Percentiles rank a stretch among this genome's conserved stretches.
These are phyloP conservation scores for Handroanthus guayacan DNA, from an alignment of 257 asterid genomes.

Conservation along the genomic window DNA sequence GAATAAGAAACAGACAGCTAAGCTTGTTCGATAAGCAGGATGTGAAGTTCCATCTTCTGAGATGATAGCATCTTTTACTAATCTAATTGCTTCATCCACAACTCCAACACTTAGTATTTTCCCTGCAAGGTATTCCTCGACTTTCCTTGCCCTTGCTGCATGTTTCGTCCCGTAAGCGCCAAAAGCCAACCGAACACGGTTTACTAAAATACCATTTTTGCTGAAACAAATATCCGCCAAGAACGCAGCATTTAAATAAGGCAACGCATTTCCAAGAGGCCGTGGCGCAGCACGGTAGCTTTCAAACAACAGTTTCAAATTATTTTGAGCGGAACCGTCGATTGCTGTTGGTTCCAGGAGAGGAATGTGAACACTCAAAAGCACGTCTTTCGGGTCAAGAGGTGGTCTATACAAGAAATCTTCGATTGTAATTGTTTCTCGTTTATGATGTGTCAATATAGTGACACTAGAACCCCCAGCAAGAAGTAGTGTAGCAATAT, in stretches of 20 bases:
- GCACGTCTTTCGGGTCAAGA: constrained; percentile 53
- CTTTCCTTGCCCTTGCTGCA: constrained; percentile 60
- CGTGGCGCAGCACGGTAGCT: constrained; percentile 69
- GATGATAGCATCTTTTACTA: constrained; percentile 55
- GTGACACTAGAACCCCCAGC: constrained; percentile 59
- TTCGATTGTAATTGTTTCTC: constrained; percentile 52
- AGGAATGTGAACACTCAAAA: constrained; percentile 59
- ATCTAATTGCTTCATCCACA: constrained; percentile 53
- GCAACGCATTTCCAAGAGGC: constrained; percentile 76
- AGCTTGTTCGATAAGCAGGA: constrained; percentile 62
- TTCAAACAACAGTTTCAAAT: constrained; percentile 50
- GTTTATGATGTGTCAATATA: constrained; percentile 41
- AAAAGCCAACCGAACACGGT: constrained; percentile 50
- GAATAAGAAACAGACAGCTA: constrained; percentile 63
- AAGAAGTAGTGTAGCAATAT: constrained; percentile 67
- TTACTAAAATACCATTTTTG: constrained; percentile 45
- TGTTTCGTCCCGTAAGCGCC: constrained; percentile 72
- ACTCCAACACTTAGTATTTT: constrained; percentile 43
- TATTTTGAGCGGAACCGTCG: constrained; percentile 27
- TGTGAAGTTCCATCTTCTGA: constrained; percentile 63
- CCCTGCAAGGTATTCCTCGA: constrained; percentile 61
- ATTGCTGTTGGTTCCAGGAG: constrained; percentile 37
- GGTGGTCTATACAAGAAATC: constrained; percentile 60
- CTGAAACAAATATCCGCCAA: constrained; percentile 51
- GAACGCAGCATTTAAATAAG: constrained; percentile 72